Conservation (phyloP, 257 asterid species). For the Verbascum thapsus region DNA sequence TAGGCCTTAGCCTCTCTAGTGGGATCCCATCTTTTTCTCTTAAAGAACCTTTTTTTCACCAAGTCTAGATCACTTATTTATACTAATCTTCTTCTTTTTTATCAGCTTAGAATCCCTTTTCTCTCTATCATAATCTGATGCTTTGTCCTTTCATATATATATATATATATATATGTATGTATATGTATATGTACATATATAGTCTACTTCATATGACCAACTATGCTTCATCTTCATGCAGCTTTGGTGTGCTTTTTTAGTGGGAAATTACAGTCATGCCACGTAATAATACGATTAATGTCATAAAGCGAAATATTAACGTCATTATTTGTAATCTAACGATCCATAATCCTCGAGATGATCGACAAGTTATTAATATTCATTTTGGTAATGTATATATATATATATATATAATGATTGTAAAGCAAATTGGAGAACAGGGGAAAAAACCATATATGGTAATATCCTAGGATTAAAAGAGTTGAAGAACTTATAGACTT, state of each 20-base stretch:
- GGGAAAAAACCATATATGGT: slow-evolving; percentile 21
- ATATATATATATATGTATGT: no score
- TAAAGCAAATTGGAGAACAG: slow-evolving; percentile 24
- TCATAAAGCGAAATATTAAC: no score
- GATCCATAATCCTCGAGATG: background rate
- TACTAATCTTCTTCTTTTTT: slow-evolving; percentile 38
- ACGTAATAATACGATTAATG: background rate
- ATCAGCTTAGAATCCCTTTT: slow-evolving; percentile 31
- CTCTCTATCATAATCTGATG: slow-evolving; percentile 35
- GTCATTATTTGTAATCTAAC: no score
- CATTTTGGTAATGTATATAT: background rate
- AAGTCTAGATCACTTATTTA: slow-evolving; percentile 43
- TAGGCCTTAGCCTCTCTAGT: slow-evolving; percentile 53
- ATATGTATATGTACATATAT: no score
- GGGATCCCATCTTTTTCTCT: slow-evolving; percentile 64
- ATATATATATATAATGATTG: slow-evolving; percentile 21
- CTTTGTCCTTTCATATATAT: slow-evolving; percentile 34
- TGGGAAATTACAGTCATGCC: slow-evolving; percentile 27
- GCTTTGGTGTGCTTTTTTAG: slow-evolving; percentile 15
- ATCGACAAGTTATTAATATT: slow-evolving; percentile 20
- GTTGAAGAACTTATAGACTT: slow-evolving; percentile 4
- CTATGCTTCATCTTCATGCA: slow-evolving; percentile 36
- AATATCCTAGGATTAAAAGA: slow-evolving; percentile 29
- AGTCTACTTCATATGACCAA: slow-evolving; percentile 23
- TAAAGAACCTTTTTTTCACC: slow-evolving; percentile 44